Conservation (phyloP, 1,139 yeast species). For the Arxiozyma heterogenica region DNA sequence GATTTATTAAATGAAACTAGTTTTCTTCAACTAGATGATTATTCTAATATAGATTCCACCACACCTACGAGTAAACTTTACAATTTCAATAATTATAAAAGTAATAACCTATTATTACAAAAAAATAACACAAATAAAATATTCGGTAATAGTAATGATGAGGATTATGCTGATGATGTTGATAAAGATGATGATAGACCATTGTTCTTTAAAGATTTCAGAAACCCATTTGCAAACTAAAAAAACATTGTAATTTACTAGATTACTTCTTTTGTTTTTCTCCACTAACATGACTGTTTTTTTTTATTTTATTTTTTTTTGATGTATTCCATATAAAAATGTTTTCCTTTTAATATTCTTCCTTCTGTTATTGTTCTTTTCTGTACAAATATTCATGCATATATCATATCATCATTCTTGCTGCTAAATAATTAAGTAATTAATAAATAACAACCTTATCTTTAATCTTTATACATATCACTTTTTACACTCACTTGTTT, state of each 20-base stretch:
- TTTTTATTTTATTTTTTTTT: too few relatives aligned
- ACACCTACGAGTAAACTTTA: too few relatives aligned
- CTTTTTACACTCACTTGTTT: too few relatives aligned
- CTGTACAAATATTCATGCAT: too few relatives aligned
- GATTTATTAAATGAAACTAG: constrained; percentile 1
- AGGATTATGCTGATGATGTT: not conserved
- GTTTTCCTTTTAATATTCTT: too few relatives aligned
- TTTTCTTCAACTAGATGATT: not conserved
- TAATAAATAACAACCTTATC: too few relatives aligned
- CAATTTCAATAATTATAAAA: not conserved
- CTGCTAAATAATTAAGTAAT: too few relatives aligned
- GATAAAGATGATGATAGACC: not conserved
- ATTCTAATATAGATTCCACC: not conserved
- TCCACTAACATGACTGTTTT: not conserved
- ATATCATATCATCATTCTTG: too few relatives aligned
- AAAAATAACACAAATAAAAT: not conserved
- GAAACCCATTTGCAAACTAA: constrained; percentile 20
- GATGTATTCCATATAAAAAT: too few relatives aligned
- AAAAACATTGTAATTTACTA: not conserved
- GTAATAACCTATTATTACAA: not conserved
- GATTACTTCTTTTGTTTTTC: not conserved
- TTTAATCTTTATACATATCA: too few relatives aligned
- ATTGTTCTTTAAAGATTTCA: constrained; percentile 18
- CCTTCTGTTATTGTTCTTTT: too few relatives aligned
- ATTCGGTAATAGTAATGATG: not conserved